Conservation (phyloP, 163 green algal genomes). For the Scenedesmus sp. region DNA sequence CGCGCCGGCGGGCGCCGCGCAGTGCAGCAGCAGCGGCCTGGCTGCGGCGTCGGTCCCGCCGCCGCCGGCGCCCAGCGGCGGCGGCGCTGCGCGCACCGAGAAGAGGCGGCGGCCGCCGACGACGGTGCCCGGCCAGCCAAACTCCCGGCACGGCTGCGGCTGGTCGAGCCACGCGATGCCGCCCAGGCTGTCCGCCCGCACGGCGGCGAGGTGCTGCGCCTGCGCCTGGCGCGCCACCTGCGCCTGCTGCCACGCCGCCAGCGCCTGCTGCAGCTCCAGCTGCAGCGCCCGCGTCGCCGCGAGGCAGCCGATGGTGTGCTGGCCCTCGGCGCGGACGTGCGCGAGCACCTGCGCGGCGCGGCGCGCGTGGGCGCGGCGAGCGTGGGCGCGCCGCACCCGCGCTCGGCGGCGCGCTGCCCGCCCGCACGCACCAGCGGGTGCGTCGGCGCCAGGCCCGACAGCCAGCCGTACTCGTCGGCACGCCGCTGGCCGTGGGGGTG, state of each 20-base stretch:
- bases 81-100: conserved; percentile 4
- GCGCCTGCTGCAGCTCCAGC: conserved; percentile 7
- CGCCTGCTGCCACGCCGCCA: conserved; percentile 2
- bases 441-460: not conserved
- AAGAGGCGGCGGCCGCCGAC: conserved; percentile 1
- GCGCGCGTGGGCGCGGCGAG: too few species aligned
- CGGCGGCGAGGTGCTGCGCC: not conserved
- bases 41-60: not conserved
- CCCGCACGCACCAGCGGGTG: conserved; percentile 13
- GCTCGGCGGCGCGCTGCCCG: too few species aligned
- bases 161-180: not conserved
- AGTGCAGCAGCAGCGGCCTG: conserved; percentile 2
- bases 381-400: too few species aligned
- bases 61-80: too few species aligned
- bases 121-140: conserved; percentile 4
- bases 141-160: not conserved
- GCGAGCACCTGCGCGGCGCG: conserved; percentile 32
- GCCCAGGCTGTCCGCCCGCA: conserved; percentile 7
- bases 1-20: not conserved
- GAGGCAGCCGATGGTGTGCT: conserved; percentile 18
- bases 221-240: conserved; percentile 21
- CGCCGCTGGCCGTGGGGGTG: conserved; percentile 12
- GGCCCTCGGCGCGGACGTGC: conserved; percentile 18
- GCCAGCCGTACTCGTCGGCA: conserved; percentile 16
- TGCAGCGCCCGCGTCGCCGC: conserved; percentile 26